A percentile compares a stretch with the other conserved stretches of the same genome.
Conservation (phyloP, 2,329 filamentous ascomycete genomes). For the Rutstroemia sp. region DNA sequence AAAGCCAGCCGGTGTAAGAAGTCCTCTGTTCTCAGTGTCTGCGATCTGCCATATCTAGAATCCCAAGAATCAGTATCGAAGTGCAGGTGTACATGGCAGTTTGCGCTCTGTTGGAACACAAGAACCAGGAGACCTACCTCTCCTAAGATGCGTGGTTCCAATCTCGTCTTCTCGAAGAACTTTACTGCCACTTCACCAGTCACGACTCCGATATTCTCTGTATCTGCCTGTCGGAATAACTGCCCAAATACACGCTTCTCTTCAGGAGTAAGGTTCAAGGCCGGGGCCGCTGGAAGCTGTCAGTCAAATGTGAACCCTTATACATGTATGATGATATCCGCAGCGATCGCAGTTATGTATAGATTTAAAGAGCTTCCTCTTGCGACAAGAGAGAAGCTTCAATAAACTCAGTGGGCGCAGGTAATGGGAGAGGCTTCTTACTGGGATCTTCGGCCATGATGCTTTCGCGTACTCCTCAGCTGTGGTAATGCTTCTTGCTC, state of each 20-base stretch:
- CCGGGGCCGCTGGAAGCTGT: conserved; percentile 44
- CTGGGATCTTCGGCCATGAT: conserved; percentile 30
- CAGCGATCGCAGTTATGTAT: background rate
- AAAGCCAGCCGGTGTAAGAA: conserved; percentile 88
- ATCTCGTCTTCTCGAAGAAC: conserved; percentile 94
- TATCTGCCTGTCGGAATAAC: conserved; percentile 88
- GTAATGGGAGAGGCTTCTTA: conserved; percentile 53
- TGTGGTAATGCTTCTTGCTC: conserved; percentile 9
- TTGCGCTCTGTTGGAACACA: background rate
- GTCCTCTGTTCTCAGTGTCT: conserved; percentile 90
- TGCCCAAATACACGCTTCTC: conserved; percentile 93
- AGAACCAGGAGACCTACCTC: conserved; percentile 46
- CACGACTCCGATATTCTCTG: conserved; percentile 84
- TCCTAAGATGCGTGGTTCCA: conserved; percentile 79
- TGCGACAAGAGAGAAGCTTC: background rate
- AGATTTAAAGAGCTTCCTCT: background rate
- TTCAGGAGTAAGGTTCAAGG: conserved; percentile 79
- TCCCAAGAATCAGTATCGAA: background rate
- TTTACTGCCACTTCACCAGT: conserved; percentile 94
- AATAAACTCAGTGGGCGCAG: conserved; percentile 31
- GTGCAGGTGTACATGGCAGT: too few relatives aligned
- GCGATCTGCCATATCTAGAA: conserved; percentile 95
- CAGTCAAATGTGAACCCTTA: conserved; percentile 9
- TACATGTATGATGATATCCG: background rate
- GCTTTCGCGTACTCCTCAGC: background rate